Conservation (phyloP, 371 early-diverging fungal genomes). For the Lichtheimia corymbifera region DNA sequence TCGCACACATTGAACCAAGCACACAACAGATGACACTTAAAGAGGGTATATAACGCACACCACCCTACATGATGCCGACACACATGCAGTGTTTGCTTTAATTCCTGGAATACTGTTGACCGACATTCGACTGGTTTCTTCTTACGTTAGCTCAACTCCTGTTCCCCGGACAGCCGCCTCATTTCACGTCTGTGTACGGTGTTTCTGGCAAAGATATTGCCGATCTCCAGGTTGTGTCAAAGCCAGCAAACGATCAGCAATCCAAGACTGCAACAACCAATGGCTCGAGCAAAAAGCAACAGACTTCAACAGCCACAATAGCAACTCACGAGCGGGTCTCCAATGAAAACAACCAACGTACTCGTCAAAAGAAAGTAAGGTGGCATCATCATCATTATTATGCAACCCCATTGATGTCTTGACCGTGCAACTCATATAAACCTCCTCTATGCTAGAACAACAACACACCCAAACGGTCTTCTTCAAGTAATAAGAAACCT, state of each 20-base stretch:
- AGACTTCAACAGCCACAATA: constrained; percentile 5
- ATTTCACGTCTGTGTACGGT: constrained; percentile 39
- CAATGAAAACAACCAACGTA: neutral
- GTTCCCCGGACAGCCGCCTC: constrained; percentile 39
- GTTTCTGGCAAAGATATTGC: constrained; percentile 50
- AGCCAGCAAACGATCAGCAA: constrained; percentile 9
- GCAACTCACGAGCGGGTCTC: neutral
- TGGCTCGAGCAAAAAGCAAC: neutral
- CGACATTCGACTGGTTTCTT: constrained; percentile 1
- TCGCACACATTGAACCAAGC: constrained; percentile 52
- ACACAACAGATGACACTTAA: constrained; percentile 56
- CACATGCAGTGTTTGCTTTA: neutral
- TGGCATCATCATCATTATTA: too few relatives aligned
- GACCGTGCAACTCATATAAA: too few relatives aligned
- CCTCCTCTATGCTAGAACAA: too few relatives aligned
- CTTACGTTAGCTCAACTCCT: constrained; percentile 27
- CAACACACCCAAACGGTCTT: too few relatives aligned
- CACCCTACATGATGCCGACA: neutral
- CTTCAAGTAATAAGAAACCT: too few relatives aligned
- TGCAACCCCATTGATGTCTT: too few relatives aligned
- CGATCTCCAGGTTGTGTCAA: constrained; percentile 48
- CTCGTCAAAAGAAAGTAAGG: constrained; percentile 2
- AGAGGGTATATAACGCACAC: constrained; percentile 41
- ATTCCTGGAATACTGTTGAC: constrained; percentile 2
- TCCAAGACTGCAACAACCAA: neutral